Evolutionary conservation across 768 basidiomycete genomes (phyloP), one percentile per base, ranked within the genome.

Genomic region (Suillus subalutaceus): DNA sequence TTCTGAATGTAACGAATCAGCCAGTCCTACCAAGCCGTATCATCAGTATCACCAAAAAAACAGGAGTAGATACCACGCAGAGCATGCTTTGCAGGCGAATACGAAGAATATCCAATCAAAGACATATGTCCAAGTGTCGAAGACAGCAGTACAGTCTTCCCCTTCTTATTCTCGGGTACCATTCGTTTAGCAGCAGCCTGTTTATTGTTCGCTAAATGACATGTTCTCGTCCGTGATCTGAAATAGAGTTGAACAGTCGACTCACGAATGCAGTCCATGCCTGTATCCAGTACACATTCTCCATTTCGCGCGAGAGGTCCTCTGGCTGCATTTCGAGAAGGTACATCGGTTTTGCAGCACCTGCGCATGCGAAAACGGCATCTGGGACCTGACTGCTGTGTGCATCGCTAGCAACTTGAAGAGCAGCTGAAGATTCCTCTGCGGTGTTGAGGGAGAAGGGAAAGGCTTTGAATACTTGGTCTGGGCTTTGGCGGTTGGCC

Each of bases 1-100:
- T 72, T 97, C 96, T 32, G 88, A 90, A 9, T 90, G 89, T 15
- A 97, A 82, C 0, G 90, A 84, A 66, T 97, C 96, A 26, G 26
- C 26, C 26, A 26, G 26, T 26, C 26, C 26, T 26, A 26, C 26
- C 26, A 26, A 26, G 26, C 26, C 26, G 26, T 26, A 26, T 26
- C 26, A 26, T 26, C 26, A 26, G 26, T 2, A 26, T 26, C 26
- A 26, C 26, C 26, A 26, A 26, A 26, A 26, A 26, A 26, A 1
- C 26, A 26, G 26, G 26, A 26, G 26, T 26, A 26, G 26, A 26
- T 68, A 93, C 94, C 94, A 78, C 93, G 80, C 6, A 97, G 74
- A 9, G 96, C 96, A 70, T 92, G 90, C 73, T 97, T 97, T 12
- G 88, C 90, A 0, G 94, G 93, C 0, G 91, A 81, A 76, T 97